Base-by-base conservation (phyloP, 192 early-diverging fungal genomes). In the Gamsiella multidivaricata region DNA sequence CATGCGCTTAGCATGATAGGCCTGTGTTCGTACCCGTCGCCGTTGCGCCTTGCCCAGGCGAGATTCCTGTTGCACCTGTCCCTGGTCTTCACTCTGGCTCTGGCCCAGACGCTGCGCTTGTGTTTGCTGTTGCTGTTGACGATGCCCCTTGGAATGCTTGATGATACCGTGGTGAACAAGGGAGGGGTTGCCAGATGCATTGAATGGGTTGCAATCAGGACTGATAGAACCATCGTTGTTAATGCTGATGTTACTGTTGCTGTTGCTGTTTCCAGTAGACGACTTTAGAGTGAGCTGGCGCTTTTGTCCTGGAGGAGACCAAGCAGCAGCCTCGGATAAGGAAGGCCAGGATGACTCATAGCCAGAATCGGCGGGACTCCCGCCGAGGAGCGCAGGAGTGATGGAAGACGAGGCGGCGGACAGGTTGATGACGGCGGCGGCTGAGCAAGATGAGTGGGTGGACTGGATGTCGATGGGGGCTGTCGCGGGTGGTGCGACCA, bases 301-400 rank as follows among this genome's bases (percentile, higher is more conserved):
- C 31, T 56, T 67, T 29, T 69, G 65, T 3, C 50, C 59, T 0
- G 37, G 33, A 18, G 74, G 74, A 12, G 60, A 58, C 58, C 74
- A 69, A 5, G 74, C 61, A 9, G 74, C 74, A 29, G 74, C 74
- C 66, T 78, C 74, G 36, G 54, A 59, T 18, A 78, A 61, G 4
- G 74, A 78, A 1, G 74, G 74, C 74, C 74, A 78, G n/a, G 74
- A 78, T 41, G 74, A 78, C 54, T 78, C 72, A 23, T 76, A 76
- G 15, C 72, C 72, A 76, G 72, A 76, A 52, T 76, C 72, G 23
- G 20, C 72, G 8, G 41, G 59, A 67, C 72, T 76, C 29, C 68
- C 74, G 22, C 43, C 49, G 18, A 61, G 52, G 20, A 25, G 29
- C 17, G 54, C 20, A 22, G 36, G 47, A 18, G 32, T 7, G 3